Percentiles rank a stretch among this genome's conserved stretches.
These are phyloP conservation scores for Fusarium tupiense DNA, from an alignment of 2,329 filamentous ascomycete species.

Conservation along the genomic window DNA sequence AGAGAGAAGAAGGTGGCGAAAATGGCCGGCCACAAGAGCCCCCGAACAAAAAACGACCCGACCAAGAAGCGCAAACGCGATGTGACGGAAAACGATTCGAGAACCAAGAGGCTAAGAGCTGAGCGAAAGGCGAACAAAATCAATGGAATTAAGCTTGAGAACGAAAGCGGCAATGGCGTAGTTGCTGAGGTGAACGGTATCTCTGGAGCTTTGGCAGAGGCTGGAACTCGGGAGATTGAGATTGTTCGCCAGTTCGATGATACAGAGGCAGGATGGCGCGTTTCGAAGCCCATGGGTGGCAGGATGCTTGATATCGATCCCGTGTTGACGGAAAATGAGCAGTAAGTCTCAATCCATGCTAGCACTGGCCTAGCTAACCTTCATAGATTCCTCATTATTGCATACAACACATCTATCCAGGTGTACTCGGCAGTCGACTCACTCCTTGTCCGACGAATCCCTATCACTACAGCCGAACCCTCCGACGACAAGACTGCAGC, in stretches of 20 bases:
- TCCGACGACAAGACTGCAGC: constrained; percentile 38
- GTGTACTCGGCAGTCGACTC: constrained; percentile 86
- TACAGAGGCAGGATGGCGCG: constrained; percentile 60
- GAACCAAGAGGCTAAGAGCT: constrained; percentile 54
- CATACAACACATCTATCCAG: constrained; percentile 78
- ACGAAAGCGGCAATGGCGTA: constrained; percentile 14
- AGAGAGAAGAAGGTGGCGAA: constrained; percentile 23
- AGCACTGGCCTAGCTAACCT: constrained; percentile 20
- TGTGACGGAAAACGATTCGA: constrained; percentile 52
- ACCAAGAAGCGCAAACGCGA: constrained; percentile 61
- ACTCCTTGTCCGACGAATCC: constrained; percentile 78
- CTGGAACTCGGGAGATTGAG: constrained; percentile 37
- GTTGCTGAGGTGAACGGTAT: constrained; percentile 29
- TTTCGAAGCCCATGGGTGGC: constrained; percentile 73
- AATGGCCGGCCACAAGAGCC: constrained; percentile 50
- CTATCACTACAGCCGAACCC: constrained; percentile 52
- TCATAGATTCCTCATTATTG: constrained; percentile 75
- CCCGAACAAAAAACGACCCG: constrained; percentile 49
- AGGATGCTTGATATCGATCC: constrained; percentile 73
- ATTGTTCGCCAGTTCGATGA: constrained; percentile 44
- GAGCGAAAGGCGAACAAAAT: constrained; percentile 44
- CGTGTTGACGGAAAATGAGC: constrained; percentile 69
- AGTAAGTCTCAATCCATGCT: constrained; percentile 55
- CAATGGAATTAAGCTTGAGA: constrained; percentile 38
- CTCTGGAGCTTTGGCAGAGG: constrained; percentile 24